Percentiles rank a stretch among this genome's conserved stretches.
Evolutionary conservation across 2,329 filamentous ascomycete genomes (phyloP).

Genomic region (Stagonosporopsis vannaccii): DNA sequence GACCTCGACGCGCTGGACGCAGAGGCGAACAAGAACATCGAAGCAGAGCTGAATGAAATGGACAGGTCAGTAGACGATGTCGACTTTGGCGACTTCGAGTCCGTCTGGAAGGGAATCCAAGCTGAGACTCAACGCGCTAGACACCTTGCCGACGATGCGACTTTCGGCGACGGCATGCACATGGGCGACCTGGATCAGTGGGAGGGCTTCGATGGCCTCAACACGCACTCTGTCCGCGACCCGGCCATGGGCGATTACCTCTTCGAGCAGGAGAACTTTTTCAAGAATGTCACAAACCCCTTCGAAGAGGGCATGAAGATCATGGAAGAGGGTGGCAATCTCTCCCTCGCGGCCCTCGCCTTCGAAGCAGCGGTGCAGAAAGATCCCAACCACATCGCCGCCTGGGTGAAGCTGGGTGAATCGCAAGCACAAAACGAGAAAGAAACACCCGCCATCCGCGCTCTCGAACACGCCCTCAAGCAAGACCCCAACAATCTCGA

Average conservation of each 20-base stretch:
- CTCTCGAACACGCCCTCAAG: constrained; percentile 88
- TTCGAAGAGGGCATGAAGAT: constrained; percentile 94
- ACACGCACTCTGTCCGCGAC: constrained; percentile 73
- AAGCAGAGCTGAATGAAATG: constrained; percentile 86
- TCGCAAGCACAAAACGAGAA: constrained; percentile 99
- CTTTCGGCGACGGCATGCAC: constrained; percentile 65
- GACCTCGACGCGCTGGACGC: constrained; percentile 60
- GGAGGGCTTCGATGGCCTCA: constrained; percentile 75
- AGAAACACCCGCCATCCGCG: constrained; percentile 92
- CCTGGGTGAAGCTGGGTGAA: constrained; percentile 90
- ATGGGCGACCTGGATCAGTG: constrained; percentile 82
- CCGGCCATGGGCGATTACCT: constrained; percentile 87
- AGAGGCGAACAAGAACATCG: constrained; percentile 76
- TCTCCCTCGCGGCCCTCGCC: constrained; percentile 89
- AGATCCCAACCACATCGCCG: constrained; percentile 84
- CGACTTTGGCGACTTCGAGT: constrained; percentile 92
- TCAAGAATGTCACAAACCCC: constrained; percentile 79
- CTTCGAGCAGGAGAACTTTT: constrained; percentile 94
- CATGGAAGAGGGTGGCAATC: constrained; percentile 90
- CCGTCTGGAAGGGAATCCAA: constrained; percentile 83
- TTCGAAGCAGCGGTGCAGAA: constrained; percentile 97
- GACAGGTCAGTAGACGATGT: constrained; percentile 80
- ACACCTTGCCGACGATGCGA: constrained; percentile 72
- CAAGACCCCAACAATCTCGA: constrained; percentile 85
- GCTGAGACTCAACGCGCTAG: constrained; percentile 75